Evolutionary conservation across 176 grass and related monocot genomes (phyloP).

Genomic region (Musa troglodytarum): DNA sequence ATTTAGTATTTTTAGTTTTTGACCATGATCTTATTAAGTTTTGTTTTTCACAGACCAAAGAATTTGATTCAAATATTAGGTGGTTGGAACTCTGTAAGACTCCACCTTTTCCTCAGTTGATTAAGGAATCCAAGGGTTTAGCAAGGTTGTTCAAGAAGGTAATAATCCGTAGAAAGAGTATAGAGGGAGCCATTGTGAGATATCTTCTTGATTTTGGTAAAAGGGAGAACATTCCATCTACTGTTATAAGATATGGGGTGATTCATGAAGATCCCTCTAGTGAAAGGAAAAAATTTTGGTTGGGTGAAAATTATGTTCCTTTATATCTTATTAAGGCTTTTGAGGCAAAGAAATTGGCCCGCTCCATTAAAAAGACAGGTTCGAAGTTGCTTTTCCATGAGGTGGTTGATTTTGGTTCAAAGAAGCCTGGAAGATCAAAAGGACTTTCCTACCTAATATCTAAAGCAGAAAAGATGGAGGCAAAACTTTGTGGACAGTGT

Average conservation of each 20-base stretch:
- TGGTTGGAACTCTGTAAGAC: constrained; percentile 67
- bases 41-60: constrained; percentile 72
- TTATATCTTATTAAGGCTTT: constrained; percentile 77
- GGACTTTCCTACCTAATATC: constrained; percentile 56
- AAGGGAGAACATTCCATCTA: constrained; percentile 67
- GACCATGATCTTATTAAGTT: not conserved
- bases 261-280: constrained; percentile 68
- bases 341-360: constrained; percentile 60
- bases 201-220: constrained; percentile 99
- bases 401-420: constrained; percentile 9
- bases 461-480: constrained; percentile 51
- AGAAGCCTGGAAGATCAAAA: constrained; percentile 32
- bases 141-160: constrained; percentile 89
- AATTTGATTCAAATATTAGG: constrained; percentile 80
- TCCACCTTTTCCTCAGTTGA: constrained; percentile 46
- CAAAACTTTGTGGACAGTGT: constrained; percentile 62
- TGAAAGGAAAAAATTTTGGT: constrained; percentile 87
- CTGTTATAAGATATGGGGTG: constrained; percentile 71
- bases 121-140: constrained; percentile 80
- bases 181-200: constrained; percentile 48
- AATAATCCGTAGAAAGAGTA: constrained; percentile 67
- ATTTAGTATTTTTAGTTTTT: not conserved
- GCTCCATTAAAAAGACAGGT: constrained; percentile 77
- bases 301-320: constrained; percentile 71
- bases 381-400: constrained; percentile 32